These are phyloP conservation scores for Nitzschia sp. DNA, from an alignment of 108 stramenopile species.

Conservation along the genomic window DNA sequence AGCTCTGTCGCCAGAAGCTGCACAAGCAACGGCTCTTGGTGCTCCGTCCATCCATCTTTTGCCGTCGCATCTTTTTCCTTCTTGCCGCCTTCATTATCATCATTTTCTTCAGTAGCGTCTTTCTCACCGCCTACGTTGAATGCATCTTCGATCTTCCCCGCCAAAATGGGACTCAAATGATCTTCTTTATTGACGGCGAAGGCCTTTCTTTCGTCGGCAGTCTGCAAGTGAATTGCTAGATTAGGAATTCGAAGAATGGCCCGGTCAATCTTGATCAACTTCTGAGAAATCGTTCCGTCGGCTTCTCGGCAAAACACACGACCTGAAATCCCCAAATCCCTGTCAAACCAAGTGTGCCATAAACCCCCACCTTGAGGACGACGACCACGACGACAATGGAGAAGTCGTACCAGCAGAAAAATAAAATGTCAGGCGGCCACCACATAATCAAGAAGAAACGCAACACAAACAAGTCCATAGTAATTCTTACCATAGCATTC, in stretches of 20 bases:
- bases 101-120: constrained; percentile 13
- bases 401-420: not conserved
- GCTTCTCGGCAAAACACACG: constrained; percentile 77
- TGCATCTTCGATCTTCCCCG: constrained; percentile 76
- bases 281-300: constrained; percentile 42
- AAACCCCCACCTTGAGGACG: too few species aligned
- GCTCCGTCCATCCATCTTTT: constrained; percentile 65
- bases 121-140: constrained; percentile 38
- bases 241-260: constrained; percentile 89
- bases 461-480: not conserved
- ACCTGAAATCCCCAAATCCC: constrained; percentile 93
- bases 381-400: not conserved
- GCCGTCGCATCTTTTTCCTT: constrained; percentile 8
- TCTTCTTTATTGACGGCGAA: constrained; percentile 93
- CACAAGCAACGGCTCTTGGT: constrained; percentile 86
- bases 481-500: constrained; percentile 97
- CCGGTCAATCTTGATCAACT: constrained; percentile 67
- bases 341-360: constrained; percentile 97
- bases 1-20: constrained; percentile 74
- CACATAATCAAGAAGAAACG: not conserved
- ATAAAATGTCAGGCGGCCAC: not conserved
- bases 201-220: constrained; percentile 80
- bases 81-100: constrained; percentile 19
- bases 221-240: constrained; percentile 95
- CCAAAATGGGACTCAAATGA: constrained; percentile 90